Evolutionary conservation across 2,329 filamentous ascomycete genomes (phyloP), one percentile per base, ranked within the genome.

Genomic region (Pestalotiopsis sp.): DNA sequence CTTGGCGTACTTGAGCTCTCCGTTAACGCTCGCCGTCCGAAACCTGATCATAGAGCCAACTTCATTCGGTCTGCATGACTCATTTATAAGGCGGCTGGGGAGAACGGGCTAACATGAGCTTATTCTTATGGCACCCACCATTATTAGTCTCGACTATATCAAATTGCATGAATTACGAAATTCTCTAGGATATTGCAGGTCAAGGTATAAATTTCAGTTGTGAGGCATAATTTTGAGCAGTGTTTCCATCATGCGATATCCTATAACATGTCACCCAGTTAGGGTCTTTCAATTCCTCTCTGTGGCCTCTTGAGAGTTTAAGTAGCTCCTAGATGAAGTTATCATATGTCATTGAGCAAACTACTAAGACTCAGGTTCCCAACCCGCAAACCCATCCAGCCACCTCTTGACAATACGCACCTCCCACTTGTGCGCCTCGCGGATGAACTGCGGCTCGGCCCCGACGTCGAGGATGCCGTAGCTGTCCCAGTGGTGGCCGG

Each of bases 401-500:
- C 73, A 83, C 81, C 69, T 82, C 82, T 67, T 86, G 85, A 86
- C 83, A 2, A 78, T 83, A 66, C 80, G 79, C 24, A 85, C 80
- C 75, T 86, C 81, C 84, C 84, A 86, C 66, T 77, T 69, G 75
- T 86, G 84, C 39, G 84, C 83, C 70, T 85, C 81, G 13, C 81
- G 75, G 58, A 86, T 84, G 68, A 85, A 87, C 67, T 84, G 80
- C 10, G 84, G 84, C 76, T 86, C 84, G 11, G 77, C 80, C 4
- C 71, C 71, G 1, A 86, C 73, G 57, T 84, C 74, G 17, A 74
- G 44, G n/a, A 77, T 76, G 4, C 75, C 82, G 58, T 76, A 78
- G 62, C 80, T 82, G 68, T 84, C 84, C 84, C 84, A 86, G 72
- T 86, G 84, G 74, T 87, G 85, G 0, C 85, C 85, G 0, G 79